A percentile compares a stretch with the other conserved stretches of the same genome.
Evolutionary conservation across 352 stramenopile genomes (phyloP).

Genomic region (Blastocystis sp.): DNA sequence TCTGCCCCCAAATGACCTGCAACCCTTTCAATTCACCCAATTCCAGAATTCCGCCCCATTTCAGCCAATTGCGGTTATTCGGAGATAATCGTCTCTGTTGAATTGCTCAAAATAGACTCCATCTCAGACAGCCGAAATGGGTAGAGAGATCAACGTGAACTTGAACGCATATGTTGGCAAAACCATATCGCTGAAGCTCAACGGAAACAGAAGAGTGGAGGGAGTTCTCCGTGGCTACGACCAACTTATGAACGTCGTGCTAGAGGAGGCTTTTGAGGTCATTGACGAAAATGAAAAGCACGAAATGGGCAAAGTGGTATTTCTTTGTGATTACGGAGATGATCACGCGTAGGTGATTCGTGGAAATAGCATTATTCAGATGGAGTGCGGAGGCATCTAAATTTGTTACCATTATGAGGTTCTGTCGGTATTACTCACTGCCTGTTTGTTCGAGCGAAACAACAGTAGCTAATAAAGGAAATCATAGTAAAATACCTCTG

Average conservation of each 20-base stretch:
- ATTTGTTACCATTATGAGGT: slow-evolving; percentile 23
- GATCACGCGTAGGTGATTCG: slow-evolving; percentile 80
- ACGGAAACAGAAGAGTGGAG: slow-evolving; percentile 86
- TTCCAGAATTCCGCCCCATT: background rate
- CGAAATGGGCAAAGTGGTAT: slow-evolving; percentile 70
- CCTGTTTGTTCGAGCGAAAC: slow-evolving; percentile 23
- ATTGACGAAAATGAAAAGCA: slow-evolving; percentile 53
- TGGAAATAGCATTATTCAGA: slow-evolving; percentile 87
- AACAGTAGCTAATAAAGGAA: slow-evolving; percentile 58
- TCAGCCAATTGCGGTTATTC: slow-evolving; percentile 10
- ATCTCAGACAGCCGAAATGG: slow-evolving; percentile 1
- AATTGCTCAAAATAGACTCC: background rate
- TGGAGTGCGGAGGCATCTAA: slow-evolving; percentile 82
- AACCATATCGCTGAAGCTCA: slow-evolving; percentile 85
- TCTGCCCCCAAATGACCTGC: no score
- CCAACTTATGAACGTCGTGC: slow-evolving; percentile 88
- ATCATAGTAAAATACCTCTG: background rate
- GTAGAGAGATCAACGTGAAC: slow-evolving; percentile 75
- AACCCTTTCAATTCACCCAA: background rate
- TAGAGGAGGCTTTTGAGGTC: slow-evolving; percentile 84
- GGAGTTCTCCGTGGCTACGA: slow-evolving; percentile 86
- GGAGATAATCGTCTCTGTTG: background rate
- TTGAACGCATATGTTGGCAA: slow-evolving; percentile 89
- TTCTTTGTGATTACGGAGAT: background rate
- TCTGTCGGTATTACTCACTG: background rate